Base-by-base conservation (phyloP, 768 basidiomycete species). In the Pluteus cervinus region DNA sequence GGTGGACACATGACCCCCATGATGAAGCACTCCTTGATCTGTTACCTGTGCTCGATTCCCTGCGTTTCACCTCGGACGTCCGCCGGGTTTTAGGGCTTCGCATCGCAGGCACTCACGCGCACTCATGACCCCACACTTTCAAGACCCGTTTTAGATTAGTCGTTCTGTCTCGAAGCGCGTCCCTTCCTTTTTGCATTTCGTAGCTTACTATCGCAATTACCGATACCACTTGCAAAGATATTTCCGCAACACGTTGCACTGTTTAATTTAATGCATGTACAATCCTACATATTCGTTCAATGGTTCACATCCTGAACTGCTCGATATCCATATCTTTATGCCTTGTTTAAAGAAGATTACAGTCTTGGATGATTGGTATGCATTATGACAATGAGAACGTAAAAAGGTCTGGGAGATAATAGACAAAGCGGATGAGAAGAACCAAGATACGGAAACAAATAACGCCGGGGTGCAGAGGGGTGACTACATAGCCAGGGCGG, bases 21-120 rank as follows among this genome's bases (percentile, higher is more conserved):
- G 96, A 99, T 64, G 90, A 98, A 62, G 96, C 94, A 15, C 68
- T 99, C 39, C 81, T 99, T 39, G 93, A 98, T 65, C 75, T 97
- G 35, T 66, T 99, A 17, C 96, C 96, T 14, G 83, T 99, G 37
- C 77, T 99, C 37, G 96, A 99, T 60, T 94, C 91, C 32, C 65
- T 99, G 44, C 77, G 96, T 24, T 99, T 99, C 62, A 96, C 93
- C 8, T 83, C 80, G 41, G 96, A 99, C 57, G 96, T 99, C 28
- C 78, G 96, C 47, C 76, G 85, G 47, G 85, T 98, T 16, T 71
- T 99, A 34, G 92, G 94, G 40, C 60, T 76, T 35, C 69, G 75
- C 28, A 58, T 64, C 35, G 70, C 68, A 14, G 73, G 71, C 32
- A 51, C 57, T 12, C 39, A 49, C 26, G 33, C 24, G 14, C 46